Conservation (phyloP, 139 green algal species). For the Raphidocelis subcapitata region DNA sequence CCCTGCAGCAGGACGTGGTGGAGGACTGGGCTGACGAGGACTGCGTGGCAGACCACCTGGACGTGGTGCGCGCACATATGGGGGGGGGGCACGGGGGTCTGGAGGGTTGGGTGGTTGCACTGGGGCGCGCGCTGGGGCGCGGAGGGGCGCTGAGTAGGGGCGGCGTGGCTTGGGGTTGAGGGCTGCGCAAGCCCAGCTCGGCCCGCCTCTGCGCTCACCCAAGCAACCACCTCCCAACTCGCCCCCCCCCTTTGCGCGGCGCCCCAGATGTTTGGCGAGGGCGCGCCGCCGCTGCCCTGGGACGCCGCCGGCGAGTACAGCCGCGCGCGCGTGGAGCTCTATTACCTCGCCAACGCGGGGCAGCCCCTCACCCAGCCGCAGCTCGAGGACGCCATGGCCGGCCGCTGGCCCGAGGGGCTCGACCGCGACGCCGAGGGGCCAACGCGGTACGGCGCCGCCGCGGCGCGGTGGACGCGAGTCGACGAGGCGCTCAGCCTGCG, state of each 20-base stretch:
- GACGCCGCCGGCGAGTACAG: constrained; percentile 71
- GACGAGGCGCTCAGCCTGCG: constrained; percentile 33
- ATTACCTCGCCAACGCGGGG: constrained; percentile 67
- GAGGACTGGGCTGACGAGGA: constrained; percentile 80
- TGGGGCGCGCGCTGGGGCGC: no score
- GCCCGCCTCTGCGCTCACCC: no score
- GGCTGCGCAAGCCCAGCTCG: no score
- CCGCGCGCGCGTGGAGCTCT: constrained; percentile 74
- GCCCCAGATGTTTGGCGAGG: constrained; percentile 59
- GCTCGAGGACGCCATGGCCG: constrained; percentile 57
- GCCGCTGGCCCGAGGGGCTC: constrained; percentile 59
- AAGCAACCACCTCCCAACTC: neutral
- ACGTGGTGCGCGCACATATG: constrained; percentile 53
- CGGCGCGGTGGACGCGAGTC: constrained; percentile 25
- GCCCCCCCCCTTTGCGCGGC: neutral
- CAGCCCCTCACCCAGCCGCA: constrained; percentile 31
- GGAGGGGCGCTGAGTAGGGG: no score
- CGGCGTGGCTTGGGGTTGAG: no score
- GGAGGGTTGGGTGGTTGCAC: neutral
- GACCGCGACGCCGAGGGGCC: constrained; percentile 49
- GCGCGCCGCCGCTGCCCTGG: constrained; percentile 79
- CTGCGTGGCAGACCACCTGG: constrained; percentile 69
- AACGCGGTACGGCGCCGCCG: constrained; percentile 54
- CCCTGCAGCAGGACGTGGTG: constrained; percentile 77
- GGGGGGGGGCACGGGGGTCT: neutral